Conservation (phyloP, 2,329 filamentous ascomycete genomes). For the Coniochaeta hoffmannii region DNA sequence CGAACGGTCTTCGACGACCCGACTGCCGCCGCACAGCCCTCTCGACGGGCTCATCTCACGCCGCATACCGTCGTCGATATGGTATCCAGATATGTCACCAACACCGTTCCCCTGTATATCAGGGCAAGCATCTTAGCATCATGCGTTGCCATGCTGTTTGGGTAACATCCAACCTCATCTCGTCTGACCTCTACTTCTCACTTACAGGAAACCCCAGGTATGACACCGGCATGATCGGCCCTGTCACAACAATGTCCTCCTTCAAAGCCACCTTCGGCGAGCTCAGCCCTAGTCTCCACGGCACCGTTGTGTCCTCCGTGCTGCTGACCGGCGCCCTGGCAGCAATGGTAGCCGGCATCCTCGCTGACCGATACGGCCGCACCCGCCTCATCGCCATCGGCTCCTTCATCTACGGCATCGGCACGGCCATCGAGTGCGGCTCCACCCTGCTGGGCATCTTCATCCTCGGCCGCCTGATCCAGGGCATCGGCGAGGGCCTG, state of each 20-base stretch:
- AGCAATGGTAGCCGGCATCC: constrained; percentile 48
- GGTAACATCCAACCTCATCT: neutral
- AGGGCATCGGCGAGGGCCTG: constrained; percentile 50
- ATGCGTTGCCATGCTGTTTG: constrained; percentile 10
- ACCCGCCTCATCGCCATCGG: constrained; percentile 44
- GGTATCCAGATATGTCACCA: neutral
- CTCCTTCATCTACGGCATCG: constrained; percentile 42
- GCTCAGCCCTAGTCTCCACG: constrained; percentile 47
- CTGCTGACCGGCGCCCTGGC: constrained; percentile 52
- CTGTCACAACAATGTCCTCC: constrained; percentile 49
- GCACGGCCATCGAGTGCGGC: constrained; percentile 34
- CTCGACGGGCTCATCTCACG: neutral
- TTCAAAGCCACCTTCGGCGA: constrained; percentile 43
- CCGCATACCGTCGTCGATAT: neutral
- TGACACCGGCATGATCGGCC: constrained; percentile 47
- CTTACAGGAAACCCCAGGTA: neutral
- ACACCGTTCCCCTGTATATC: constrained; percentile 8
- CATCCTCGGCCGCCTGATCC: constrained; percentile 45
- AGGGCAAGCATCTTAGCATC: constrained; percentile 9
- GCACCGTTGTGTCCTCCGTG: constrained; percentile 52
- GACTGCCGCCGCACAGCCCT: neutral
- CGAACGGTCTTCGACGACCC: neutral
- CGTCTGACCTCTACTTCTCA: neutral
- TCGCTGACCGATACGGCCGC: constrained; percentile 47
- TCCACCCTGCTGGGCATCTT: constrained; percentile 37